Base-by-base conservation (phyloP, 2,329 filamentous ascomycete species). In the Stylonectria norvegica region DNA sequence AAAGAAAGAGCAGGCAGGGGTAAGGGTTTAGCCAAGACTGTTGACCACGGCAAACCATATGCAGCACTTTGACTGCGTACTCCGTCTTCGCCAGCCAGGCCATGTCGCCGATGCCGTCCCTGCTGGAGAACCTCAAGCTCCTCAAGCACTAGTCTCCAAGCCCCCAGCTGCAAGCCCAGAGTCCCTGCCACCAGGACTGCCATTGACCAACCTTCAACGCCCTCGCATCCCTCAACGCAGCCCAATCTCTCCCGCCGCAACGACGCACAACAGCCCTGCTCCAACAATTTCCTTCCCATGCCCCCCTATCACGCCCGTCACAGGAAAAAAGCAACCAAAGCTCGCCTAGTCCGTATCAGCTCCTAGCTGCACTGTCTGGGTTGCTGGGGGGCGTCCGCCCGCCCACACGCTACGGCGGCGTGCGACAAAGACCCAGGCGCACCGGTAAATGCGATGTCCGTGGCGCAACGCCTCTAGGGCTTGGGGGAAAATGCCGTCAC, bases 381-480 rank as follows among this genome's bases (percentile, higher is more conserved):
- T 12, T 14, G n/a, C 20, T 22, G 28, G 12, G 18, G 28, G 20
- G 20, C 15, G 22, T 7, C 15, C 16, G n/a, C 3, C 30, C 30
- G 14, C 17, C 20, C 40, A 28, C 30, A 23, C 38, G 31, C 31
- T 34, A 39, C 18, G 19, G 31, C 30, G 33, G 36, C 28, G 27
- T 19, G 20, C 25, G 15, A 45, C 23, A 34, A 27, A 23, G 14
- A 34, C 23, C 15, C 38, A 33, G 35, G 33, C 28, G 40, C 38
- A 36, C 40, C 15, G 36, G 36, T 27, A 37, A 27, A 37, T 45
- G 31, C 27, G 20, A 30, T 15, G 7, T 43, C n/a, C 36, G 30
- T 40, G 42, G 45, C 37, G 35, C 39, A 34, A 27, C 38, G 43
- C 38, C 45, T 25, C 34, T 34, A 34, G 40, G 47, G 47, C 41